Conservation (phyloP, 139 green algal genomes). For the Volvox reticuliferus region DNA sequence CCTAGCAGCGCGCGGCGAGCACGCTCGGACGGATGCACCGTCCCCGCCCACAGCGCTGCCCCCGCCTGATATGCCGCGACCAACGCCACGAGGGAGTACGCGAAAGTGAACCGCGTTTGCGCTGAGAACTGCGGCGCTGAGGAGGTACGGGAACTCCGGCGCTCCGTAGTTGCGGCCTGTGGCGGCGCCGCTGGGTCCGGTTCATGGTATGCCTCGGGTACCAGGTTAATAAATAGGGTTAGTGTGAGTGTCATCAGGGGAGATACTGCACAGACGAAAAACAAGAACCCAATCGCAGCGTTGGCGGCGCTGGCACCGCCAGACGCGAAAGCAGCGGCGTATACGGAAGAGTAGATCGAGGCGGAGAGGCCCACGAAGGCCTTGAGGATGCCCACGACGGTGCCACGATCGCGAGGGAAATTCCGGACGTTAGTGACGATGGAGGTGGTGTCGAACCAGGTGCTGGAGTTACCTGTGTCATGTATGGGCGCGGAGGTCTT, state of each 20-base stretch:
- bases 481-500: neutral
- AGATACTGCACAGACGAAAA: conserved; percentile 68
- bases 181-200: neutral
- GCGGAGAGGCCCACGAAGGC: conserved; percentile 65
- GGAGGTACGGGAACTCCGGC: neutral
- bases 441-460: conserved; percentile 78
- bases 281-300: conserved; percentile 61
- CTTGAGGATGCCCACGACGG: conserved; percentile 80
- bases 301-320: neutral
- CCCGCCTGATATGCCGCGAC: conserved; percentile 71
- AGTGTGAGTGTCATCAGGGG: conserved; percentile 43
- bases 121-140: conserved; percentile 21
- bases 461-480: conserved; percentile 68
- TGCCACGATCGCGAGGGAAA: conserved; percentile 82
- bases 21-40: neutral
- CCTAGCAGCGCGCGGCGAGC: conserved; percentile 6
- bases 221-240: conserved; percentile 68
- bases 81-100: conserved; percentile 59
- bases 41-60: conserved; percentile 30
- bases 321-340: conserved; percentile 48
- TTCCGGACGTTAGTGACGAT: conserved; percentile 88
- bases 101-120: conserved; percentile 42
- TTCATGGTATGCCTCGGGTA: conserved; percentile 54
- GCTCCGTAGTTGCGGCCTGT: neutral
- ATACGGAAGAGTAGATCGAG: conserved; percentile 72